These are phyloP conservation scores for Eleusine indica DNA, from an alignment of 176 grass and related monocot species.

Conservation along the genomic window DNA sequence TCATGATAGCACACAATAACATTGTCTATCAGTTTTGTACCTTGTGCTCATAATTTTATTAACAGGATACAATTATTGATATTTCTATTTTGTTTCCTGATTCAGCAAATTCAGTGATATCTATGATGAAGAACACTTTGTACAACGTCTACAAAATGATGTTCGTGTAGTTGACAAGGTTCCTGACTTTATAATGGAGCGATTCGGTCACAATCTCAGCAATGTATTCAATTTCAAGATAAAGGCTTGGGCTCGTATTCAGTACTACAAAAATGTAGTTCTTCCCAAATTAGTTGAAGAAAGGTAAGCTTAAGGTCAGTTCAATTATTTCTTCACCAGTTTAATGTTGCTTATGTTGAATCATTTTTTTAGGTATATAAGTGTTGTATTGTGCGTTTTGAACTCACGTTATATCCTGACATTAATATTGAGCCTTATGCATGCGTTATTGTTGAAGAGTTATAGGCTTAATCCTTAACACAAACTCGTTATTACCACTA, in stretches of 20 bases:
- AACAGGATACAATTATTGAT: constrained; percentile 15
- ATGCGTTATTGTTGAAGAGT: neutral
- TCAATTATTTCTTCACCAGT: constrained; percentile 23
- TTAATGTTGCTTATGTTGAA: constrained; percentile 3
- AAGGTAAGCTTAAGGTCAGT: constrained; percentile 68
- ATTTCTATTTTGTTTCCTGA: constrained; percentile 39
- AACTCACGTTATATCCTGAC: neutral
- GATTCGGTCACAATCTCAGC: constrained; percentile 89
- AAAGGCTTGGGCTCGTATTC: constrained; percentile 88
- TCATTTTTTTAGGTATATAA: neutral
- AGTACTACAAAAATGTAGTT: constrained; percentile 84
- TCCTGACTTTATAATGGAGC: constrained; percentile 92
- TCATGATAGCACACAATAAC: neutral
- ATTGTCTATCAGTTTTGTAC: neutral
- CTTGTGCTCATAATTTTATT: constrained; percentile 2
- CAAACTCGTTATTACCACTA: neutral
- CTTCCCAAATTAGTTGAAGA: constrained; percentile 92
- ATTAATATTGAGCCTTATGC: constrained; percentile 5
- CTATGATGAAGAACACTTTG: constrained; percentile 91
- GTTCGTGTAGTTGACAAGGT: constrained; percentile 79
- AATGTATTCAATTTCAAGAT: constrained; percentile 98
- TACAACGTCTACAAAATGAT: constrained; percentile 80
- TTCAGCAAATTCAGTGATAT: constrained; percentile 98
- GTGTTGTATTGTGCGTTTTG: constrained; percentile 21
- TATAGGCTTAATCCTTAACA: constrained; percentile 25